Percentiles rank a stretch among this genome's conserved stretches.
Conservation (phyloP, 306 rosid species). For the Crotalaria pallida region DNA sequence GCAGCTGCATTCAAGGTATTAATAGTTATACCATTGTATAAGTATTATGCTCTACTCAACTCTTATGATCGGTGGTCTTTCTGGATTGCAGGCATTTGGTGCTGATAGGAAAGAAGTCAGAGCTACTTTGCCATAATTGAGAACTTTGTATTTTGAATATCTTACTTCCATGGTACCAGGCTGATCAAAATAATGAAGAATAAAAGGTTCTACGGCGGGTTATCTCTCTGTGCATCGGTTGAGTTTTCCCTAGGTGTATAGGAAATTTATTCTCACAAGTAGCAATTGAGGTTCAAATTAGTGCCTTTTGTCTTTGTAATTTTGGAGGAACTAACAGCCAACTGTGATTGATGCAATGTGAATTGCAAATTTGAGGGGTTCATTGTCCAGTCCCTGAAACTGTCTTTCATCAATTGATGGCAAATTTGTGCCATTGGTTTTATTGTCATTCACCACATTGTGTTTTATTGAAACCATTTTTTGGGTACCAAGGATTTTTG, state of each 20-base stretch:
- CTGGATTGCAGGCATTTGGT: slow-evolving; percentile 63
- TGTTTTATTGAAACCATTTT: not conserved
- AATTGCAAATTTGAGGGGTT: slow-evolving; percentile 20
- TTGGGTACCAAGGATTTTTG: not conserved
- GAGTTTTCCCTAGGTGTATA: slow-evolving; percentile 26
- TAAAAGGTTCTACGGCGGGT: slow-evolving; percentile 36
- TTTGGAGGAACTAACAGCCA: slow-evolving; percentile 27
- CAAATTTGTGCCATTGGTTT: slow-evolving; percentile 7
- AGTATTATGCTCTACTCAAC: slow-evolving; percentile 6
- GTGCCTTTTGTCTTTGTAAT: slow-evolving; percentile 29
- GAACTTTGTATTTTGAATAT: not conserved
- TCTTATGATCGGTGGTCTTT: not conserved
- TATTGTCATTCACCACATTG: not conserved
- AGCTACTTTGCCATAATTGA: slow-evolving; percentile 53
- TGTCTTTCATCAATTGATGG: slow-evolving; percentile 10
- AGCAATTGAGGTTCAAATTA: slow-evolving; percentile 25
- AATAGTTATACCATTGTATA: not conserved
- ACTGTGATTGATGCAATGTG: slow-evolving; percentile 22
- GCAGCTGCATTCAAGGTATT: not conserved
- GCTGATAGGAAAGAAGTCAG: slow-evolving; percentile 76
- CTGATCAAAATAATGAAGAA: slow-evolving; percentile 27
- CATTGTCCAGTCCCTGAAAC: slow-evolving; percentile 8
- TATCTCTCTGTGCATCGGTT: slow-evolving; percentile 23
- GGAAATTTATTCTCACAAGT: slow-evolving; percentile 34
- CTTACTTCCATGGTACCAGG: not conserved